Conservation (phyloP, 306 rosid genomes). For the Carpinus fangiana region DNA sequence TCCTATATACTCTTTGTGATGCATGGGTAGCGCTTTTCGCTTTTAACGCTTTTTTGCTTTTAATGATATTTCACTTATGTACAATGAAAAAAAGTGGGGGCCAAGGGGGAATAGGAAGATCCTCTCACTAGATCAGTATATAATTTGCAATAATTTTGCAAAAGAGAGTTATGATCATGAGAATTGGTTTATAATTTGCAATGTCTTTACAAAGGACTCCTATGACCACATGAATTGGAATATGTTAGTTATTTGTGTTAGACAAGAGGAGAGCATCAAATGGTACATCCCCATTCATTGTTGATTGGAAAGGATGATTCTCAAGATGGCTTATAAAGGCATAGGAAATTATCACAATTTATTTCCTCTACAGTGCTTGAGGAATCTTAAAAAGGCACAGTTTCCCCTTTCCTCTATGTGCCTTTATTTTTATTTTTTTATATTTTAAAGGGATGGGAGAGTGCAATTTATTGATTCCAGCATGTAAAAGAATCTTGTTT, state of each 20-base stretch:
- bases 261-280: neutral
- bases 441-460: neutral
- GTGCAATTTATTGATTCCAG: neutral
- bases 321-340: neutral
- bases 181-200: neutral
- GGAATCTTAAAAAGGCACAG: neutral
- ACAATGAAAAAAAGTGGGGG: no score
- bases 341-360: neutral
- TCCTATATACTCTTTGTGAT: no score
- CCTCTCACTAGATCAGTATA: neutral
- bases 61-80: no score
- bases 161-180: neutral
- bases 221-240: neutral
- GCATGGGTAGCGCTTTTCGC: no score
- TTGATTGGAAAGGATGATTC: neutral
- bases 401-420: neutral
- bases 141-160: neutral
- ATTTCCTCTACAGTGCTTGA: neutral
- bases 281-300: neutral
- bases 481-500: neutral
- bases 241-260: neutral
- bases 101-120: no score
- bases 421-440: neutral
- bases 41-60: no score
- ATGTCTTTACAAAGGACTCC: neutral